Base-by-base conservation (phyloP, 345 rosid species). In the Citrus mangshanensis region DNA sequence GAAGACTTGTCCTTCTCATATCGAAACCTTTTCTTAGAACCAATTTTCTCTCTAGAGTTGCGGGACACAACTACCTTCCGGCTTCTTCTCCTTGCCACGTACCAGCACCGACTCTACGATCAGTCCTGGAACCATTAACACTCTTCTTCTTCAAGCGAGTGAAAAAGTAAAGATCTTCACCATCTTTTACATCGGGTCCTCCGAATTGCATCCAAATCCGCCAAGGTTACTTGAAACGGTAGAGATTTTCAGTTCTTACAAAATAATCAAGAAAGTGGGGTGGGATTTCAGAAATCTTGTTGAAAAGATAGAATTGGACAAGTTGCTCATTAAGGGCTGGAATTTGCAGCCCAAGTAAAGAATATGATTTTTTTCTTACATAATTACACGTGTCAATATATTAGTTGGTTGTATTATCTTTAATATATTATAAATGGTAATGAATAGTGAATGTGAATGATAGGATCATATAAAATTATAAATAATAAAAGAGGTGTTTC, bases 71-170 rank as follows among this genome's bases (percentile, higher is more conserved):
- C 5, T 19, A 4, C 18, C 7, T 32, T 21, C 19, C 30, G 1
- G 49, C 27, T 28, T 72, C 75, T 37, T 72, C 64, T 1, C 75
- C 38, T 72, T 55, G 75, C 64, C 75, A 72, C 25, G 49, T 27
- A n/a, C 75, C 64, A 34, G 25, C 5, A 9, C 64, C 22, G 5
- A 72, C 64, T 16, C 4, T 72, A 5, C 32, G 13, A 16, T 9
- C 38, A 37, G 21, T 56, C 14, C 75, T 34, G 1, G 12, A 72
- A 72, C 64, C 13, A 10, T 69, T 69, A 22, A 2, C 21, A 1
- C 12, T 40, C 56, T 34, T 72, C 6, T 56, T 54, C 46, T 72
- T 72, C 21, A 72, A 32, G 9, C 13, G 2, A 0, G 75, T 72
- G 64, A 72, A 72, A 7, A 72, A 55, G 21, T 30, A 72, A 25